Evolutionary conservation across 768 basidiomycete genomes (phyloP).

Genomic region (Macrolepiota fuliginosa): DNA sequence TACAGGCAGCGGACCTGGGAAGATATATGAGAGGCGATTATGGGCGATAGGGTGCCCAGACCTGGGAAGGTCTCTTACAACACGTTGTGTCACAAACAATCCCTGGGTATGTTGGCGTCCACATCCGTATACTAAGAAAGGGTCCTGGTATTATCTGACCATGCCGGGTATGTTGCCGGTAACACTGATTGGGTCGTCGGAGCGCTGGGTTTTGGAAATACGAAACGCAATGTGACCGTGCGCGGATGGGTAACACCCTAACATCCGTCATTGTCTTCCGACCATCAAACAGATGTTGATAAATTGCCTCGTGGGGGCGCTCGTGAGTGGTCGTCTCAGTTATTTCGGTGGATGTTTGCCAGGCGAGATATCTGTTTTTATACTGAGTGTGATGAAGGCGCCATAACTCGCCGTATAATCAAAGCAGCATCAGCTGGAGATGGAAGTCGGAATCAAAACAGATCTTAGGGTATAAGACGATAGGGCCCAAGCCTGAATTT

Average conservation of each 20-base stretch:
- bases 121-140: slow-evolving; percentile 10
- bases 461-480: neutral
- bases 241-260: neutral
- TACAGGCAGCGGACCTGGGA: neutral
- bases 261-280: neutral
- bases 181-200: neutral
- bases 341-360: neutral
- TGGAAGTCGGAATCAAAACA: neutral
- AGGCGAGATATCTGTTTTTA: neutral
- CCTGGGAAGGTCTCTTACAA: neutral
- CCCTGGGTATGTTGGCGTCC: neutral
- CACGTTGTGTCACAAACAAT: neutral
- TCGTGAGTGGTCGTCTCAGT: neutral
- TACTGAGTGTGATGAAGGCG: neutral
- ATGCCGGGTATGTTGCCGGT: neutral
- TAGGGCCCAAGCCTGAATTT: neutral
- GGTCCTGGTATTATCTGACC: neutral
- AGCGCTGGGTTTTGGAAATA: neutral
- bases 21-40: neutral
- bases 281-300: neutral
- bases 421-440: neutral
- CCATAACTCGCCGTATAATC: neutral
- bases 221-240: neutral
- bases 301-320: neutral
- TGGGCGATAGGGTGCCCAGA: neutral